Evolutionary conservation across 805 yeast genomes (phyloP).

Genomic region (Sungouiella blattae): DNA sequence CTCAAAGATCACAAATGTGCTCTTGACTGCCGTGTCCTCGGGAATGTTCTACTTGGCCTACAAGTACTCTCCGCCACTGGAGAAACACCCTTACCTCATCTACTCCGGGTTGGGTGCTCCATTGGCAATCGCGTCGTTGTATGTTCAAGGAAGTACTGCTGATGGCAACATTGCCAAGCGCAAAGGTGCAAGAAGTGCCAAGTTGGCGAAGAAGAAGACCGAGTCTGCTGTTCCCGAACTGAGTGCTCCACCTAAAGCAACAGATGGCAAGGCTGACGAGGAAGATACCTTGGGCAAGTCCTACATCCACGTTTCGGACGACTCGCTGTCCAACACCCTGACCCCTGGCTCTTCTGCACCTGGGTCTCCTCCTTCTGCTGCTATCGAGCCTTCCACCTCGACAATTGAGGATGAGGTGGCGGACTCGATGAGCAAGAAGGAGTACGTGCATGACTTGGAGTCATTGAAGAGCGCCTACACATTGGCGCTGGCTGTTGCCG

Average conservation of each 20-base stretch:
- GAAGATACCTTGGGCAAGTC: constrained; percentile 35
- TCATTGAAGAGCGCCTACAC: constrained; percentile 34
- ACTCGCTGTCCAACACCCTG: constrained; percentile 28
- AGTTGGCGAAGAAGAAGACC: neutral
- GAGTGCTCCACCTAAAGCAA: neutral
- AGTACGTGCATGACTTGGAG: constrained; percentile 28
- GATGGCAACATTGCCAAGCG: constrained; percentile 3
- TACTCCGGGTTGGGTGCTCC: constrained; percentile 61
- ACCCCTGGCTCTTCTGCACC: constrained; percentile 28
- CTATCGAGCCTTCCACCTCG: constrained; percentile 3
- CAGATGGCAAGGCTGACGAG: constrained; percentile 9
- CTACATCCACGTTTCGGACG: constrained; percentile 41
- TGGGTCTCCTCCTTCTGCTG: constrained; percentile 19
- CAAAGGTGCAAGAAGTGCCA: constrained; percentile 1
- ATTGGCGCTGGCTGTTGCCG: constrained; percentile 40
- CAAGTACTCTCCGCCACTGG: constrained; percentile 49
- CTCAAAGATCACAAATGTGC: constrained; percentile 27
- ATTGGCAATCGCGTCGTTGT: constrained; percentile 22
- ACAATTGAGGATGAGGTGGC: constrained; percentile 43
- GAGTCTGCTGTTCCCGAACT: neutral
- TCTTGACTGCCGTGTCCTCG: constrained; percentile 44
- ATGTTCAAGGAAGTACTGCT: constrained; percentile 6
- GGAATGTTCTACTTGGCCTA: constrained; percentile 54
- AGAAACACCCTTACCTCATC: constrained; percentile 70
- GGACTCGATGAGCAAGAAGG: constrained; percentile 38